Evolutionary conservation across 257 asterid genomes (phyloP).

Genomic region (Lycium ferocissimum): DNA sequence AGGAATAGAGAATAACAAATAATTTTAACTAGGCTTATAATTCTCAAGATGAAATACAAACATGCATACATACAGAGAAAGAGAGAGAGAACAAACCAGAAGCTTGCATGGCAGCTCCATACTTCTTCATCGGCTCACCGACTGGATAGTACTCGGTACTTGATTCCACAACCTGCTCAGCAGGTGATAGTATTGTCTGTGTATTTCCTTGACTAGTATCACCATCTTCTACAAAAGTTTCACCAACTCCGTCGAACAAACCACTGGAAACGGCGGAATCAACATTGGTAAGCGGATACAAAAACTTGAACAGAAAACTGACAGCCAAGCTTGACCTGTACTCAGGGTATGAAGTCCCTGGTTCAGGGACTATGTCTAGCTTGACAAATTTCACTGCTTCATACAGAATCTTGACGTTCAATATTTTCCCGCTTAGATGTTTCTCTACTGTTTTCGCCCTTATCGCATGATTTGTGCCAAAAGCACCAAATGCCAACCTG

Average conservation of each 20-base stretch:
- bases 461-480: slow-evolving; percentile 54
- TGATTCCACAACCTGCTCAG: slow-evolving; percentile 58
- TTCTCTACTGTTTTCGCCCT: slow-evolving; percentile 62
- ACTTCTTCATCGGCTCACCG: slow-evolving; percentile 64
- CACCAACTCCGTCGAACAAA: slow-evolving; percentile 33
- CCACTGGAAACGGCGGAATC: slow-evolving; percentile 29
- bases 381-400: slow-evolving; percentile 57
- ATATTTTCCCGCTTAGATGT: slow-evolving; percentile 47
- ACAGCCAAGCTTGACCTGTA: slow-evolving; percentile 66
- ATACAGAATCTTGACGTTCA: slow-evolving; percentile 41
- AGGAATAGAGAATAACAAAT: not conserved
- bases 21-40: not conserved
- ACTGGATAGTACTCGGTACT: slow-evolving; percentile 66
- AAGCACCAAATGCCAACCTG: slow-evolving; percentile 63
- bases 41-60: not conserved
- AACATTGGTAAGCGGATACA: slow-evolving; percentile 37
- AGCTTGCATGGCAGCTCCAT: slow-evolving; percentile 68
- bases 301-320: slow-evolving; percentile 61
- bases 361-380: slow-evolving; percentile 55
- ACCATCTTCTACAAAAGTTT: slow-evolving; percentile 31
- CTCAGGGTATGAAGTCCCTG: slow-evolving; percentile 57
- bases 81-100: slow-evolving; percentile 33
- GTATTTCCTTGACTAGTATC: slow-evolving; percentile 29
- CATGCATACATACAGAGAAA: not conserved
- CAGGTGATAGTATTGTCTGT: slow-evolving; percentile 52